Evolutionary conservation across 2,329 filamentous ascomycete genomes (phyloP).

Genomic region (Sporothrix curviconia): DNA sequence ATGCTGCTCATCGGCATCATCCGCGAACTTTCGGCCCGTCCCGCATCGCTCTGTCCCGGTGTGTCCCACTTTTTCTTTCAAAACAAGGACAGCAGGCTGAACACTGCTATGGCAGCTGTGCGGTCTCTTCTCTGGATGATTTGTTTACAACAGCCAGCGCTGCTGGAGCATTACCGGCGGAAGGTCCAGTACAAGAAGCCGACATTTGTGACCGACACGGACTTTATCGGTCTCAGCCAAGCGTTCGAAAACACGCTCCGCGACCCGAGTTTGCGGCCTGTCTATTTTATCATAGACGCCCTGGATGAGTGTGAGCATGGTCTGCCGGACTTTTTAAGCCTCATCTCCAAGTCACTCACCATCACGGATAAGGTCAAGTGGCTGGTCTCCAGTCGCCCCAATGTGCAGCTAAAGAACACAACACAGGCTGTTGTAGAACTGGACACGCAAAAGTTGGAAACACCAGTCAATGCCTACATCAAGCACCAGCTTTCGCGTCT

Average conservation of each 20-base stretch:
- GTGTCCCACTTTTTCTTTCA: conserved; percentile 18
- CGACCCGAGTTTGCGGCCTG: background rate
- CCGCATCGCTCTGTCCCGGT: background rate
- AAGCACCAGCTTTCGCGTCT: background rate
- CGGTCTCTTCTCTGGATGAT: conserved; percentile 21
- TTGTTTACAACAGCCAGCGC: conserved; percentile 19
- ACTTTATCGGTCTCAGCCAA: background rate
- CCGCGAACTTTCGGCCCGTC: background rate
- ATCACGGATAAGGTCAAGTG: conserved; percentile 2
- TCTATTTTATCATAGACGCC: conserved; percentile 9
- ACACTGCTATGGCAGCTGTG: conserved; percentile 19
- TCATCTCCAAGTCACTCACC: background rate
- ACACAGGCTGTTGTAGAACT: background rate
- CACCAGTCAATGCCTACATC: conserved; percentile 6
- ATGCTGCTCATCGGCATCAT: conserved; percentile 1
- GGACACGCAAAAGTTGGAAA: background rate
- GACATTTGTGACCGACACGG: conserved; percentile 13
- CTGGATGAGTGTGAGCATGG: conserved; percentile 1
- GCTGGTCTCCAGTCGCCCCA: conserved; percentile 7
- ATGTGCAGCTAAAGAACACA: background rate
- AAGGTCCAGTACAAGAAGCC: conserved; percentile 15
- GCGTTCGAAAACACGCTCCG: background rate
- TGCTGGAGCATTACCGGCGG: conserved; percentile 19
- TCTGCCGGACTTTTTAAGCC: background rate
- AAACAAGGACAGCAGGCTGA: conserved; percentile 16